phyloP scores from a whole-genome alignment of 768 basidiomycete genomes.

The Trametes sanguinea region DNA sequence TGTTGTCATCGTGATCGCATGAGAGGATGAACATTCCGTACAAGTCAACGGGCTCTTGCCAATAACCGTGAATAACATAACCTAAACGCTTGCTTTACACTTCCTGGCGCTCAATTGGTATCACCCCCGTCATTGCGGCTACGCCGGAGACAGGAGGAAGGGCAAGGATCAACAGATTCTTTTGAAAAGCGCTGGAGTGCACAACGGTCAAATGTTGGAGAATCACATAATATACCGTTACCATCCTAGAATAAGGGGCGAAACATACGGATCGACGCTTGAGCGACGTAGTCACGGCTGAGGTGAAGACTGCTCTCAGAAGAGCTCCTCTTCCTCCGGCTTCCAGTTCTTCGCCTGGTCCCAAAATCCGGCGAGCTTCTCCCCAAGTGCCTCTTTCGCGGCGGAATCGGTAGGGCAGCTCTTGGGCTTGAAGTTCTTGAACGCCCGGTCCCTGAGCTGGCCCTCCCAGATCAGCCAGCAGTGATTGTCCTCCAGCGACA shows the following conservation, averaged over 20 bases:
- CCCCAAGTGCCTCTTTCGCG: slow-evolving; percentile 85
- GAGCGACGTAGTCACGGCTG: neutral
- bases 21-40: too few relatives aligned
- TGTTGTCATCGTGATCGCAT: too few relatives aligned
- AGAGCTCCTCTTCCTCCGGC: slow-evolving; percentile 76
- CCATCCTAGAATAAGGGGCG: neutral
- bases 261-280: neutral
- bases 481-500: slow-evolving; percentile 80
- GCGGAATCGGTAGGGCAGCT: slow-evolving; percentile 81
- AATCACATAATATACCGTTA: neutral
- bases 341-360: slow-evolving; percentile 93
- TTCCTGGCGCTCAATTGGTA: too few relatives aligned
- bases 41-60: too few relatives aligned
- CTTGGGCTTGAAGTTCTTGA: slow-evolving; percentile 77
- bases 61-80: too few relatives aligned
- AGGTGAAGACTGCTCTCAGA: slow-evolving; percentile 34
- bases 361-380: slow-evolving; percentile 89
- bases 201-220: neutral
- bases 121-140: too few relatives aligned
- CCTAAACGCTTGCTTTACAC: too few relatives aligned
- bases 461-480: slow-evolving; percentile 97
- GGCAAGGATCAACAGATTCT: too few relatives aligned
- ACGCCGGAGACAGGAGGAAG: too few relatives aligned
- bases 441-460: slow-evolving; percentile 77
- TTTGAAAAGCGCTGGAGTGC: neutral